phyloP scores from a whole-genome alignment of 2,329 filamentous ascomycete genomes.

The Didymellaceae sp. region DNA sequence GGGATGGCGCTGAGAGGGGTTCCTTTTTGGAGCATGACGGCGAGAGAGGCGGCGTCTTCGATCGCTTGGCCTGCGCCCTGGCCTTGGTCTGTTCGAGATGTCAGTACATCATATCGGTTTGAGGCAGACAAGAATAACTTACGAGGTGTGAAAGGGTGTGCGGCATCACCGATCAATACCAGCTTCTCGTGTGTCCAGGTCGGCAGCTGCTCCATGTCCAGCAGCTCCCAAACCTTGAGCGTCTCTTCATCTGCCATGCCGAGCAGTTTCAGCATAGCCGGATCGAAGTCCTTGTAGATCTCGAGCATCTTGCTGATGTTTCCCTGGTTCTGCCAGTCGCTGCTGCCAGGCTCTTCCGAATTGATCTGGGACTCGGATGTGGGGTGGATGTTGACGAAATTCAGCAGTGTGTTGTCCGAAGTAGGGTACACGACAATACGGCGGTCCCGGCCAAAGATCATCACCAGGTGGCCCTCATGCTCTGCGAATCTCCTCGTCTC shows the following conservation, averaged over 20 bases:
- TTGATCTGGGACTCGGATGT: conserved; percentile 38
- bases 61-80: conserved; percentile 70
- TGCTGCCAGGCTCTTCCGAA: conserved; percentile 13
- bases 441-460: conserved; percentile 53
- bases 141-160: conserved; percentile 71
- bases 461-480: conserved; percentile 51
- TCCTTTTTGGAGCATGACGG: conserved; percentile 60
- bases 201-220: conserved; percentile 66
- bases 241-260: conserved; percentile 48
- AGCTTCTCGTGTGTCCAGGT: conserved; percentile 62
- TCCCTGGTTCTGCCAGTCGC: conserved; percentile 48
- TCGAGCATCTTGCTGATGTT: conserved; percentile 49
- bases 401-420: conserved; percentile 54
- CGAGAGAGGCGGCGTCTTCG: conserved; percentile 68
- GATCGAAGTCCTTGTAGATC: conserved; percentile 49
- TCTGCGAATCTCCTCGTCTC: conserved; percentile 49
- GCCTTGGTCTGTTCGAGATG: conserved; percentile 55
- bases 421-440: conserved; percentile 58
- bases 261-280: conserved; percentile 45
- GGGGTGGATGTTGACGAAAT: conserved; percentile 55
- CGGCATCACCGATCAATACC: conserved; percentile 69
- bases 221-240: conserved; percentile 47
- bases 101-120: background rate
- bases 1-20: conserved; percentile 56
- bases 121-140: conserved; percentile 28